Evolutionary conservation across 2,329 filamentous ascomycete genomes (phyloP).

Genomic region (Basipetospora sp.): DNA sequence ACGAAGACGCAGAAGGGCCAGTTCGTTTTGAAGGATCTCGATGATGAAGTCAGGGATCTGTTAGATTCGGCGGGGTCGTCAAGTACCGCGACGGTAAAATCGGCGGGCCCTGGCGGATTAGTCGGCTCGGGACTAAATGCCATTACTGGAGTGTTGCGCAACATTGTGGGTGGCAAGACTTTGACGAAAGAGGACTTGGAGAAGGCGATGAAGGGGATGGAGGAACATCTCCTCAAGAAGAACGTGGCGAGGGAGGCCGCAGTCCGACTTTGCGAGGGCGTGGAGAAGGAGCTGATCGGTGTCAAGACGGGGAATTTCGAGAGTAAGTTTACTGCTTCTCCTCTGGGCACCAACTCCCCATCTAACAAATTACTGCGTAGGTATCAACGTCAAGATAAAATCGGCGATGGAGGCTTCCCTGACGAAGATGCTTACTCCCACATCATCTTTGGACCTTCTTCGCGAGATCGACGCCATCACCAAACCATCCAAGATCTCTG

Average conservation of each 20-base stretch:
- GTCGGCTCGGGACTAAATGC: slow-evolving; percentile 68
- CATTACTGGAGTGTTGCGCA: slow-evolving; percentile 79
- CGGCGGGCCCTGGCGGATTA: slow-evolving; percentile 42
- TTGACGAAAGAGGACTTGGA: slow-evolving; percentile 78
- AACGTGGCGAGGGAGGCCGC: slow-evolving; percentile 94
- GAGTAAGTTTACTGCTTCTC: slow-evolving; percentile 24
- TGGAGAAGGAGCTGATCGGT: slow-evolving; percentile 77
- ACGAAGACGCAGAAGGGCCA: slow-evolving; percentile 73
- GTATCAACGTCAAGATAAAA: slow-evolving; percentile 67
- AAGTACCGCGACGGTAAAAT: slow-evolving; percentile 29
- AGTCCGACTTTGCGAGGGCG: slow-evolving; percentile 75
- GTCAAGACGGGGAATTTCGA: slow-evolving; percentile 89
- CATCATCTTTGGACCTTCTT: slow-evolving; percentile 82
- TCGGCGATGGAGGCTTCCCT: slow-evolving; percentile 83
- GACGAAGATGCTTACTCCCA: slow-evolving; percentile 89
- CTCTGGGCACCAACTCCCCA: too few species aligned
- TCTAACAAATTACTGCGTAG: slow-evolving; percentile 14
- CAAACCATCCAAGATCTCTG: slow-evolving; percentile 47
- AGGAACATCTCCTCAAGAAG: slow-evolving; percentile 85
- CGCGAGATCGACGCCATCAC: slow-evolving; percentile 78
- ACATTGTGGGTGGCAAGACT: slow-evolving; percentile 87
- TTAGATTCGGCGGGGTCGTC: slow-evolving; percentile 64
- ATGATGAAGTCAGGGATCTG: slow-evolving; percentile 84
- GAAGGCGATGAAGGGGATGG: slow-evolving; percentile 89
- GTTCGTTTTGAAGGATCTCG: slow-evolving; percentile 84